Base-by-base conservation (phyloP, 441 rosid species). In the Dalechampia spathulata region DNA sequence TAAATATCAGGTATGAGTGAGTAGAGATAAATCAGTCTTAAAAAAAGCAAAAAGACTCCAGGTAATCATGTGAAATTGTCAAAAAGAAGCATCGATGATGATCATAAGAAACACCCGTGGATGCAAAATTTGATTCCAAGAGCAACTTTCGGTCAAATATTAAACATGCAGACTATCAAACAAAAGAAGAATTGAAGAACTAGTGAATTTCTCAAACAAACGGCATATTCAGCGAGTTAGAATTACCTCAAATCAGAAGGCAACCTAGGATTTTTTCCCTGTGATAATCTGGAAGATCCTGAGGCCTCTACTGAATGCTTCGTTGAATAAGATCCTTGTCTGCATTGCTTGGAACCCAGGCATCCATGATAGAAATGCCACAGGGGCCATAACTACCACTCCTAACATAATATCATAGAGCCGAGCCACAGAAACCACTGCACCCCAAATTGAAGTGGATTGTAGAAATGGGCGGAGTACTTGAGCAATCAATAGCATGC, bases 301-400 rank as follows among this genome's bases (percentile, higher is more conserved):
- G 44, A 90, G 97, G 25, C 96, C 97, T 62, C 90, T 77, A 72
- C 90, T 86, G 49, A 90, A 90, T 41, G 95, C 95, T 57, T 90
- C 95, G 58, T 90, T 90, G 64, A 90, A 90, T 52, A 90, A 69
- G 64, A 90, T 83, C 82, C 94, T 78, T 1, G 96, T 85, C 78
- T 90, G 94, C 97, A 90, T 87, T 7, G 89, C 76, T 65, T 86
- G 95, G 69, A 84, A 80, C 46, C 96, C 97, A 38, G 97, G 97
- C 83, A 83, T 74, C 97, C 97, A 90, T 15, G 94, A 83, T 58
- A 90, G 56, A 69, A 87, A 76, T 25, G 91, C 97, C 51, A 90
- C 80, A 5, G 97, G 97, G 43, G 71, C 73, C 89, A 90, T 78
- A 63, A 85, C 81, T 58, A 87, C 60, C 62, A 87, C 82, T 48